Percentiles rank a stretch among this genome's conserved stretches.
These are phyloP conservation scores for Eimeria maxima DNA, from an alignment of 169 alveolate genomes.

Conservation along the genomic window DNA sequence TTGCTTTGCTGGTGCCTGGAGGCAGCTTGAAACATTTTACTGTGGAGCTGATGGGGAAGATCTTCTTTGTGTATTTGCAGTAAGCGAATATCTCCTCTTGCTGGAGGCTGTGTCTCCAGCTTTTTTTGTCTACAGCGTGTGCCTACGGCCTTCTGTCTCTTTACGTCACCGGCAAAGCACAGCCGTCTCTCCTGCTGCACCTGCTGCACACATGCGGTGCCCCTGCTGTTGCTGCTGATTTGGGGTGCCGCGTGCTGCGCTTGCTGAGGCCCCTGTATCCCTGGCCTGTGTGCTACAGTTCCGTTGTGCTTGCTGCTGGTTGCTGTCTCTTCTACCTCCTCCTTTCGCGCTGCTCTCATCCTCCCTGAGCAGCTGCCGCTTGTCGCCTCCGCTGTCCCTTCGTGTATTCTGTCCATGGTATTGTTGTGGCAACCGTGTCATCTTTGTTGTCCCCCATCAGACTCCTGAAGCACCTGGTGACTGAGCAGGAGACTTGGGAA, in stretches of 20 bases:
- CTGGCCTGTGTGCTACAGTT: too few species aligned
- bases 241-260: too few species aligned
- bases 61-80: not conserved
- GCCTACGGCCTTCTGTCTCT: not conserved
- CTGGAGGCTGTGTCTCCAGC: not conserved
- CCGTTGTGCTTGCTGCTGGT: too few species aligned
- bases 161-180: too few species aligned
- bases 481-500: not conserved
- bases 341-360: not conserved
- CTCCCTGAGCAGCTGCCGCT: not conserved
- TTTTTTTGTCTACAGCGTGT: not conserved
- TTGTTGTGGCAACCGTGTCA: not conserved
- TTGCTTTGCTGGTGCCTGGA: not conserved
- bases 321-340: not conserved
- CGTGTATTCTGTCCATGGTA: not conserved
- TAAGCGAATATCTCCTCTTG: not conserved
- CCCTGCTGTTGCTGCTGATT: too few species aligned
- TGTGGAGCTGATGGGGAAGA: not conserved
- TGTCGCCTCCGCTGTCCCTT: not conserved
- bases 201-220: too few species aligned
- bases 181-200: too few species aligned
- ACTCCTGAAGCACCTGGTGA: not conserved
- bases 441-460: not conserved
- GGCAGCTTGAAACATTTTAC: not conserved
- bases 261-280: too few species aligned